Conservation (phyloP, 2,329 filamentous ascomycete species). For the Pseudocercospora eumusae region DNA sequence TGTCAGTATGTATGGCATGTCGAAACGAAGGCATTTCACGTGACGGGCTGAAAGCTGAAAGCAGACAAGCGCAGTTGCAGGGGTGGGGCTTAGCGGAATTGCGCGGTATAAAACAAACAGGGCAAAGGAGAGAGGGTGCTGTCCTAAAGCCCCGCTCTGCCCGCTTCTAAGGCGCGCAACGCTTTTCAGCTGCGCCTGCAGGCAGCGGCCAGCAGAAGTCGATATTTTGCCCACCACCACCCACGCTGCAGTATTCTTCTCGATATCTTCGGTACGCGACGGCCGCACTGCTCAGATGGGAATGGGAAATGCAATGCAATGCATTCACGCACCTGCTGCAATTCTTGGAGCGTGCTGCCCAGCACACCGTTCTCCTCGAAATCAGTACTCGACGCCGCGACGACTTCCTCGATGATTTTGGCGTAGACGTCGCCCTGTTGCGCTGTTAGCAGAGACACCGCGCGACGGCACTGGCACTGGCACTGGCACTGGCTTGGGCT, state of each 20-base stretch:
- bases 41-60: slow-evolving; percentile 38
- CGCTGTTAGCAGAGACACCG: slow-evolving; percentile 25
- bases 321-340: slow-evolving; percentile 69
- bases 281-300: background rate
- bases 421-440: slow-evolving; percentile 74
- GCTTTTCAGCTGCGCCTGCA: slow-evolving; percentile 27
- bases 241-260: background rate
- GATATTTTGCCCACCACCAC: slow-evolving; percentile 5
- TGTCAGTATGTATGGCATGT: slow-evolving; percentile 24
- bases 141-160: slow-evolving; percentile 46
- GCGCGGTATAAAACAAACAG: slow-evolving; percentile 48
- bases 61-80: slow-evolving; percentile 37
- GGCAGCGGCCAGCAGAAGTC: slow-evolving; percentile 10
- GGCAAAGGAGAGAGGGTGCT: slow-evolving; percentile 47
- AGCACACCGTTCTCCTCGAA: slow-evolving; percentile 97
- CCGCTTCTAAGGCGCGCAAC: slow-evolving; percentile 17
- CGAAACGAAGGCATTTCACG: slow-evolving; percentile 25
- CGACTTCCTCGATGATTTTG: slow-evolving; percentile 80
- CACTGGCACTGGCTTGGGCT: too few species aligned
- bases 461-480: too few species aligned
- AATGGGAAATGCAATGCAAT: too few species aligned
- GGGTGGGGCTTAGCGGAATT: slow-evolving; percentile 27
- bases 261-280: background rate
- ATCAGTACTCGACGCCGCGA: slow-evolving; percentile 72
- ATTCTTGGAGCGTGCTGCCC: slow-evolving; percentile 78